Conservation (phyloP, 2,329 filamentous ascomycete genomes). For the Stagonosporopsis cucurbitacearum region DNA sequence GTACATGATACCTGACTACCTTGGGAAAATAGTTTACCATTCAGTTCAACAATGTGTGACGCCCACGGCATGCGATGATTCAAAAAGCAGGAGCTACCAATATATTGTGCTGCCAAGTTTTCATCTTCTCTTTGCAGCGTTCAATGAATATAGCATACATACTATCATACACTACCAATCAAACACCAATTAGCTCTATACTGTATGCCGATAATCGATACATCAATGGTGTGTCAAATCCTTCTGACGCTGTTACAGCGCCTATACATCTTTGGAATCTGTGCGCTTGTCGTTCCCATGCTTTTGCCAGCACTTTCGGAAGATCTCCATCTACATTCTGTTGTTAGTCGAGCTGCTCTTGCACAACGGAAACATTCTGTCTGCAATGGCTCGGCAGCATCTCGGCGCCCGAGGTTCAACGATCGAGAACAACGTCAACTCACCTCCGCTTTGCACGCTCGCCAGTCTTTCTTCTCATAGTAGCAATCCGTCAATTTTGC, state of each 20-base stretch:
- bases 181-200: background rate
- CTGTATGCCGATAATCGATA: no score
- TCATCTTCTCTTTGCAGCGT: background rate
- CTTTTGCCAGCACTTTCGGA: constrained; percentile 88
- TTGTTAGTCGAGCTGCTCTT: constrained; percentile 1
- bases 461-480: constrained; percentile 95
- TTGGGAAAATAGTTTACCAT: background rate
- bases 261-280: constrained; percentile 71
- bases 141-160: constrained; percentile 6
- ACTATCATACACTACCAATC: constrained; percentile 9
- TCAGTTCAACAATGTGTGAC: background rate
- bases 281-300: constrained; percentile 88
- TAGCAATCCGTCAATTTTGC: constrained; percentile 92
- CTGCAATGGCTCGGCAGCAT: constrained; percentile 33
- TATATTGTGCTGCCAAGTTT: background rate
- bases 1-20: background rate
- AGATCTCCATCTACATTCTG: constrained; percentile 77
- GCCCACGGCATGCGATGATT: background rate
- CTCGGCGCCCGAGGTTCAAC: constrained; percentile 30
- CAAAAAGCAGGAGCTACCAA: background rate
- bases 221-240: background rate
- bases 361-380: background rate
- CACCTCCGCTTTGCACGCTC: constrained; percentile 86
- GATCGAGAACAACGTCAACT: constrained; percentile 46
- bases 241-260: background rate